Evolutionary conservation across 495 filamentous ascomycete species (phyloP).

Genomic region (Podospora comata): DNA sequence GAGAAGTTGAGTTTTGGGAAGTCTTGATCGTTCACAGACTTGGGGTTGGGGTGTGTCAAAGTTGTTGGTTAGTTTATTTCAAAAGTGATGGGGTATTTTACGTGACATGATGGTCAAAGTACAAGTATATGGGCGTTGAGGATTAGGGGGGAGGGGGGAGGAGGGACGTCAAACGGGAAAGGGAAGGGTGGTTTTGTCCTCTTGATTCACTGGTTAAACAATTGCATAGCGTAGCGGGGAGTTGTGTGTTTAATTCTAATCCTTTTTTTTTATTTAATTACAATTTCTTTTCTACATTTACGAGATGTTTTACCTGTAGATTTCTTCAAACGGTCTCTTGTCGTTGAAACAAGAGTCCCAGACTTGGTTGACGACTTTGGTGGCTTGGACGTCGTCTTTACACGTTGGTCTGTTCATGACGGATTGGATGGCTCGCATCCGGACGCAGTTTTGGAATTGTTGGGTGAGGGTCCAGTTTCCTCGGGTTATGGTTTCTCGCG

Average conservation of each 20-base stretch:
- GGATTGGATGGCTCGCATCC: conserved; percentile 71
- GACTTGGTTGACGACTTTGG: conserved; percentile 87
- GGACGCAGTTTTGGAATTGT: conserved; percentile 91
- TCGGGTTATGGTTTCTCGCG: conserved; percentile 74
- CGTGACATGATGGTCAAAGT: neutral
- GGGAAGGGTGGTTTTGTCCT: too few species aligned
- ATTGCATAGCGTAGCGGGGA: conserved; percentile 6
- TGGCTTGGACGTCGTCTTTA: conserved; percentile 82
- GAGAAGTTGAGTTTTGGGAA: conserved; percentile 35
- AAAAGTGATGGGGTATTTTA: neutral
- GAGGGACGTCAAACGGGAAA: neutral
- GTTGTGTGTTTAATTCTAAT: conserved; percentile 4
- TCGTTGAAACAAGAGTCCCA: conserved; percentile 96
- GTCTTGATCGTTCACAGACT: conserved; percentile 10
- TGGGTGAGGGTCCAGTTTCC: conserved; percentile 84
- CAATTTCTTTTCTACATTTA: neutral
- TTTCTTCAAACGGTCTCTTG: conserved; percentile 92
- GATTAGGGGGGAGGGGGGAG: neutral
- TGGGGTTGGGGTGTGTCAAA: conserved; percentile 15
- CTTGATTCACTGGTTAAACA: neutral
- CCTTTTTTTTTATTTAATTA: neutral
- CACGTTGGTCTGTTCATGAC: conserved; percentile 71
- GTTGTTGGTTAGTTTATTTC: neutral
- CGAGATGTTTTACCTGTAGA: conserved; percentile 66
- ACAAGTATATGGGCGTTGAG: neutral